These are phyloP conservation scores for Ceratobasidium sp. DNA, from an alignment of 1,284 basidiomycete genomes.

Conservation along the genomic window DNA sequence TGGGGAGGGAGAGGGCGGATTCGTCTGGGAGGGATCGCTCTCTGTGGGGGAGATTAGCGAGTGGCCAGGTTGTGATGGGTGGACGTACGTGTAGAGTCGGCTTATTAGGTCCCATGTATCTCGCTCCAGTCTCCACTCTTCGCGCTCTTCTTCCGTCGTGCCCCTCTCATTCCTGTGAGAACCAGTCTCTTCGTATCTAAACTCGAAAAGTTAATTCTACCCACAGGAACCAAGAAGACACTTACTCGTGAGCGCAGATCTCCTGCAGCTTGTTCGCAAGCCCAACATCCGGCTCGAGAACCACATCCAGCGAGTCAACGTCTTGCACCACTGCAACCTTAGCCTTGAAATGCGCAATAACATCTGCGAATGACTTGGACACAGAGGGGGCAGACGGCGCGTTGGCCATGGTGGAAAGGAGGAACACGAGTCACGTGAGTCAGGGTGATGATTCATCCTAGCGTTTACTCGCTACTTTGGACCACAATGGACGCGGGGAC, in stretches of 20 bases:
- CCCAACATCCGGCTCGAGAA: slow-evolving; percentile 72
- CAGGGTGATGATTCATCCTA: not conserved
- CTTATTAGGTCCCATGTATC: slow-evolving; percentile 86
- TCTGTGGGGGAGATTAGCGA: slow-evolving; percentile 55
- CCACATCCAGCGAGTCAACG: slow-evolving; percentile 56
- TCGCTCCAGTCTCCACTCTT: slow-evolving; percentile 74
- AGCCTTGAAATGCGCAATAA: slow-evolving; percentile 35
- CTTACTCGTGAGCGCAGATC: slow-evolving; percentile 73
- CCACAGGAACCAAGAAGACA: slow-evolving; percentile 41
- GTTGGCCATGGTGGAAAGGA: slow-evolving; percentile 17
- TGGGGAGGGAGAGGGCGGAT: slow-evolving; percentile 59
- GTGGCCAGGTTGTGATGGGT: slow-evolving; percentile 60
- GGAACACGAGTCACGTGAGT: not conserved
- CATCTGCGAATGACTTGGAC: slow-evolving; percentile 39
- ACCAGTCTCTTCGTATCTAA: slow-evolving; percentile 65
- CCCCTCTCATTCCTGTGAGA: slow-evolving; percentile 57
- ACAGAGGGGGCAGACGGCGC: slow-evolving; percentile 15
- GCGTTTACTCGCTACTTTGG: not conserved
- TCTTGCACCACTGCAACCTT: not conserved
- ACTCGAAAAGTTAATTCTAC: not conserved
- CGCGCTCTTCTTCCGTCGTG: slow-evolving; percentile 63
- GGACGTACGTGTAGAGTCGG: slow-evolving; percentile 60
- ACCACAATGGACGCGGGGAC: slow-evolving; percentile 35
- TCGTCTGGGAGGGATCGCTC: slow-evolving; percentile 68
- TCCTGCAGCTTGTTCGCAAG: slow-evolving; percentile 74